phyloP scores from a whole-genome alignment of 495 filamentous ascomycete genomes.

The Emericellopsis terricola region DNA sequence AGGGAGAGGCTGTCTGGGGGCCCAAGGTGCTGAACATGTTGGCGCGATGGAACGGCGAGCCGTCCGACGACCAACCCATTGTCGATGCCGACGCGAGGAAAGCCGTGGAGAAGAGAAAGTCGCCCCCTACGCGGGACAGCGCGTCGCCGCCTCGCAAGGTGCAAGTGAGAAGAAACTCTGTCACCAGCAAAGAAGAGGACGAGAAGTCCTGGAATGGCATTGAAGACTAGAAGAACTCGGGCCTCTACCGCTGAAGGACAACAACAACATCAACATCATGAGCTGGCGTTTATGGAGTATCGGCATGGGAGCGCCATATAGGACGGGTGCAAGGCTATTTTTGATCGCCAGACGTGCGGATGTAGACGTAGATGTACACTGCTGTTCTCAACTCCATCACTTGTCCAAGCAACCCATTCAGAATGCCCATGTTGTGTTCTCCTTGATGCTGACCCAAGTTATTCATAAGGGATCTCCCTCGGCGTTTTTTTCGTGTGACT shows the following conservation, averaged over 20 bases:
- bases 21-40: conserved; percentile 52
- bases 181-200: conserved; percentile 1
- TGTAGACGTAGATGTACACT: too few species aligned
- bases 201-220: conserved; percentile 3
- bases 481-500: too few species aligned
- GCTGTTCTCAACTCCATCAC: too few species aligned
- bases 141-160: conserved; percentile 3
- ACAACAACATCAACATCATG: not conserved
- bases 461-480: too few species aligned
- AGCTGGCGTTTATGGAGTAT: too few species aligned
- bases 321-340: too few species aligned
- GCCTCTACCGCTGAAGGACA: not conserved
- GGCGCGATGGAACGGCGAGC: conserved; percentile 28
- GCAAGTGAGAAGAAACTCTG: conserved; percentile 5
- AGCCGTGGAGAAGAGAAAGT: too few species aligned
- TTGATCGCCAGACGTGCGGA: too few species aligned
- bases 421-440: not conserved
- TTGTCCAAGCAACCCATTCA: not conserved
- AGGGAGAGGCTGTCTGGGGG: conserved; percentile 69
- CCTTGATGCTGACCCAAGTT: not conserved
- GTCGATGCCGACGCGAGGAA: too few species aligned
- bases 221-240: not conserved
- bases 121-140: not conserved
- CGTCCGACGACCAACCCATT: conserved; percentile 3
- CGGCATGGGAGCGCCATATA: too few species aligned